These are phyloP conservation scores for Salix brachista DNA, from an alignment of 345 rosid species.

Conservation along the genomic window DNA sequence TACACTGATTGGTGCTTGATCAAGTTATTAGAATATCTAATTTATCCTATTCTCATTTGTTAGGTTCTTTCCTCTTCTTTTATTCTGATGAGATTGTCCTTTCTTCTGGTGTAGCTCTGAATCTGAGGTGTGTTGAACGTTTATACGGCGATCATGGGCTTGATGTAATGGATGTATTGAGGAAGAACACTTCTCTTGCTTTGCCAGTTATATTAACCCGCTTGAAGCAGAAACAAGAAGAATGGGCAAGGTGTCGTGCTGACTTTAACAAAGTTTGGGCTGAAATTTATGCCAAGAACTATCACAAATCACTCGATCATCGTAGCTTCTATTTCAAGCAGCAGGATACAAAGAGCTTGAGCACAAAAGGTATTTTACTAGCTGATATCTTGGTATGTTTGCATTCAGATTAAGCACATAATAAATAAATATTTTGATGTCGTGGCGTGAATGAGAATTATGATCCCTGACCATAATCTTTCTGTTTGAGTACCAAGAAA, in stretches of 20 bases:
- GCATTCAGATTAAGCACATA: not conserved
- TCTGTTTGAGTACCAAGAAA: not conserved
- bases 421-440: not conserved
- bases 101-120: slow-evolving; percentile 53
- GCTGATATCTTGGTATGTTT: not conserved
- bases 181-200: slow-evolving; percentile 80
- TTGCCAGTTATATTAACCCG: slow-evolving; percentile 90
- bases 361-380: slow-evolving; percentile 68
- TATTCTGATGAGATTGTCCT: not conserved
- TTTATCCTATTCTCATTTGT: slow-evolving; percentile 7
- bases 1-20: slow-evolving; percentile 15
- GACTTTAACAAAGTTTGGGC: slow-evolving; percentile 99
- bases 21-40: not conserved
- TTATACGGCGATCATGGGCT: slow-evolving; percentile 97
- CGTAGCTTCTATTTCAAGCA: slow-evolving; percentile 98
- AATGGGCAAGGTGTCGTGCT: slow-evolving; percentile 87
- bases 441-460: not conserved
- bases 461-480: not conserved
- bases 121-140: slow-evolving; percentile 92
- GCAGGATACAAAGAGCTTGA: slow-evolving; percentile 88
- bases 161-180: slow-evolving; percentile 84
- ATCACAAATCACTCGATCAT: slow-evolving; percentile 94
- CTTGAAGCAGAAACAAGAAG: slow-evolving; percentile 95
- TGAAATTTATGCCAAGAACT: slow-evolving; percentile 87
- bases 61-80: slow-evolving; percentile 8